Conservation (phyloP, 768 basidiomycete genomes). For the Tulasnella sp. region DNA sequence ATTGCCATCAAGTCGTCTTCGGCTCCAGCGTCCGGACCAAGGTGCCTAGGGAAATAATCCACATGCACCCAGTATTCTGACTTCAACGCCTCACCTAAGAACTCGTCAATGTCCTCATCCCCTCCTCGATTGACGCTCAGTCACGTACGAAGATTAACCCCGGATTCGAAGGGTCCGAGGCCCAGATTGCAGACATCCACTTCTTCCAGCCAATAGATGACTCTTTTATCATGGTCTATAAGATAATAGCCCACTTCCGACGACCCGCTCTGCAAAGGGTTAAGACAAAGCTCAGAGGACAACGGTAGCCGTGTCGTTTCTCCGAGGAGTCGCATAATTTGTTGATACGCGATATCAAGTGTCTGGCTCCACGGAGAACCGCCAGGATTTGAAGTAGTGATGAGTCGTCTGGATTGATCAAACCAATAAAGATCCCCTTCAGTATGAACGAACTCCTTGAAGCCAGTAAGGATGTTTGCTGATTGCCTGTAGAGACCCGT, state of each 20-base stretch:
- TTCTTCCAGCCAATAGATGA: background rate
- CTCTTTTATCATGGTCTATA: background rate
- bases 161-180: background rate
- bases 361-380: background rate
- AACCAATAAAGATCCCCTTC: background rate
- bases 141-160: background rate
- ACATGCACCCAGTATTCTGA: conserved; percentile 23
- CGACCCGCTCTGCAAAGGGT: too few relatives aligned
- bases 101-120: background rate
- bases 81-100: background rate
- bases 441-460: background rate
- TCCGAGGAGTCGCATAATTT: background rate
- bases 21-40: background rate
- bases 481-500: background rate
- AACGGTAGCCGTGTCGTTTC: background rate
- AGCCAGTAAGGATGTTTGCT: background rate
- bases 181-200: background rate
- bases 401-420: background rate
- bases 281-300: background rate
- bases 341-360: background rate
- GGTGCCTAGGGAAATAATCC: background rate
- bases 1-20: conserved; percentile 2
- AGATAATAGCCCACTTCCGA: background rate
- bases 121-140: too few relatives aligned
- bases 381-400: background rate